A percentile compares a stretch with the other conserved stretches of the same genome.
Evolutionary conservation across 139 green algal species (phyloP).

Genomic region (Picochlorum costavermella): DNA sequence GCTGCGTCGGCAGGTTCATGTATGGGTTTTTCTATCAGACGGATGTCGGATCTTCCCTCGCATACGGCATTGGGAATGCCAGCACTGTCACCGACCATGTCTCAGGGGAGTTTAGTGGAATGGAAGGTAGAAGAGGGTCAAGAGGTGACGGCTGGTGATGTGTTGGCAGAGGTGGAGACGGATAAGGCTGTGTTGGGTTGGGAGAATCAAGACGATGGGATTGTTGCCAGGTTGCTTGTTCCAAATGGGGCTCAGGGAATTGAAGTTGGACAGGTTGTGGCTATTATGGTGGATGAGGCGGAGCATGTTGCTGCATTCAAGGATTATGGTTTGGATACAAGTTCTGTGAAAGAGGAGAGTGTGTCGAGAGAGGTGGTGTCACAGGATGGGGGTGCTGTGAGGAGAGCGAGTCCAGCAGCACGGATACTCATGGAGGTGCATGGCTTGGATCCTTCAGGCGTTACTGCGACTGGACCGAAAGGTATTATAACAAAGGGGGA

Average conservation of each 20-base stretch:
- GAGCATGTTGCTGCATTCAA: constrained; percentile 54
- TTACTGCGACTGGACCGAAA: constrained; percentile 57
- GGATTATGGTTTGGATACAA: constrained; percentile 32
- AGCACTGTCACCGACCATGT: constrained; percentile 84
- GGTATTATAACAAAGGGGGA: constrained; percentile 84
- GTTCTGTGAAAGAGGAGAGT: not conserved
- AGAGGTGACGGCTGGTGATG: constrained; percentile 57
- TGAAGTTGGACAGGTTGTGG: constrained; percentile 58
- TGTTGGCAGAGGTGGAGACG: constrained; percentile 89
- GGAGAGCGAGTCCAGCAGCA: constrained; percentile 58
- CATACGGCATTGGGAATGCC: constrained; percentile 60
- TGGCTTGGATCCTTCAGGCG: constrained; percentile 25
- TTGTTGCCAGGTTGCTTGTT: constrained; percentile 66
- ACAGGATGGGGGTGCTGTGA: not conserved
- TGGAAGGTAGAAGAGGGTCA: constrained; percentile 62
- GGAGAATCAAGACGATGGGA: constrained; percentile 73
- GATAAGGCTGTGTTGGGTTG: constrained; percentile 76
- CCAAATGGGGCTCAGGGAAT: constrained; percentile 52
- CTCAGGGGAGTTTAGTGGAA: constrained; percentile 51
- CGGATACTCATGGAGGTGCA: constrained; percentile 41
- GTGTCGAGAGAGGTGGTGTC: not conserved
- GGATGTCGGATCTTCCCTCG: not conserved
- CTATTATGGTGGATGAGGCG: constrained; percentile 79
- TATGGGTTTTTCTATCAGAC: too few species aligned
- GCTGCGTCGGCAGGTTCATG: too few species aligned